phyloP scores from a whole-genome alignment of 2,329 filamentous ascomycete species.

The Monascus ruber region DNA sequence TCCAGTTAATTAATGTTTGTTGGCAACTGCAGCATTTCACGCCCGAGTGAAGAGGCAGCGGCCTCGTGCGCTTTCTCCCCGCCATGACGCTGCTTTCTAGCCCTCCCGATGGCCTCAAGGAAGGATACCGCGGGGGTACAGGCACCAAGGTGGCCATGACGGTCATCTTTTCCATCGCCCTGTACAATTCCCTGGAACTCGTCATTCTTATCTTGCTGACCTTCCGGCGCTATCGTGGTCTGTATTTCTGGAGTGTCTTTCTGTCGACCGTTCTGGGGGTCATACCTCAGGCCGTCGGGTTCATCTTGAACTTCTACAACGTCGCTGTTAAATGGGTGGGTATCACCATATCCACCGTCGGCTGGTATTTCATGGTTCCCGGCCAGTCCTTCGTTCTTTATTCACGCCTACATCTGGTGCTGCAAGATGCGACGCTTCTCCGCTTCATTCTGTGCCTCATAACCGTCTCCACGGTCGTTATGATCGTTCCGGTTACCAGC shows the following conservation, averaged over 20 bases:
- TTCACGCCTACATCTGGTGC: slow-evolving; percentile 50
- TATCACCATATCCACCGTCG: slow-evolving; percentile 36
- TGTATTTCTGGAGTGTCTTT: slow-evolving; percentile 33
- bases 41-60: no score
- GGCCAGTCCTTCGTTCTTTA: slow-evolving; percentile 53
- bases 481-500: slow-evolving; percentile 44
- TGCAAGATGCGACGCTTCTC: slow-evolving; percentile 38
- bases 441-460: slow-evolving; percentile 46
- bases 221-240: slow-evolving; percentile 24
- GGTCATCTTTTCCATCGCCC: slow-evolving; percentile 28
- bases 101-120: slow-evolving; percentile 18
- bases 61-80: slow-evolving; percentile 1
- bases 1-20: no score
- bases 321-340: slow-evolving; percentile 23
- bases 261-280: slow-evolving; percentile 24
- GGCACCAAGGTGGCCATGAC: slow-evolving; percentile 18
- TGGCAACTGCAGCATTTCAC: no score
- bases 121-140: slow-evolving; percentile 14
- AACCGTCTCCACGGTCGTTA: slow-evolving; percentile 40
- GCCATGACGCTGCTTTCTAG: slow-evolving; percentile 8
- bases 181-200: slow-evolving; percentile 38
- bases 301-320: slow-evolving; percentile 28
- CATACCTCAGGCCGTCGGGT: slow-evolving; percentile 27
- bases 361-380: slow-evolving; percentile 49
- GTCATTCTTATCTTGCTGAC: slow-evolving; percentile 26